A percentile compares a stretch with the other conserved stretches of the same genome.
Evolutionary conservation across 768 basidiomycete species (phyloP).

Genomic region (Phylloporus rhodoxanthus): DNA sequence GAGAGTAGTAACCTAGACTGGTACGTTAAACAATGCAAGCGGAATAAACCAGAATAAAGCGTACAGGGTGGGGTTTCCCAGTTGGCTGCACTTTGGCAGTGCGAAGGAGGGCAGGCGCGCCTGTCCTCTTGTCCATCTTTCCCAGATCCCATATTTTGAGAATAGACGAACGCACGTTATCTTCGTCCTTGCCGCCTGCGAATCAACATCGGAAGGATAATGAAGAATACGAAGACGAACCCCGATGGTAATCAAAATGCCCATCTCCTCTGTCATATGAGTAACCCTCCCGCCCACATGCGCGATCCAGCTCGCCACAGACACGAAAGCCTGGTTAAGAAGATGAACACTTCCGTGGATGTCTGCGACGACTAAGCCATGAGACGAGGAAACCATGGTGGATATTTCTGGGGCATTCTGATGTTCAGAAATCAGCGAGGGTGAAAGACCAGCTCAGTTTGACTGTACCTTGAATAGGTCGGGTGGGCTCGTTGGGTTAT

Average conservation of each 20-base stretch:
- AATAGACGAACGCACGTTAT: constrained; percentile 55
- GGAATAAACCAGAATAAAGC: constrained; percentile 6
- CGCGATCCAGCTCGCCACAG: constrained; percentile 69
- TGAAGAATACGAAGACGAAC: constrained; percentile 40
- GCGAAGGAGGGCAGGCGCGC: constrained; percentile 58
- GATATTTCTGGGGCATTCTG: constrained; percentile 72
- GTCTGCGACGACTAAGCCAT: constrained; percentile 74
- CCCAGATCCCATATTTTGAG: constrained; percentile 89
- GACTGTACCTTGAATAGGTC: constrained; percentile 67
- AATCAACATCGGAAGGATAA: constrained; percentile 8
- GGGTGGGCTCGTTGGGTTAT: constrained; percentile 69
- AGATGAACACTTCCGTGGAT: constrained; percentile 80
- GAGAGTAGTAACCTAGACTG: constrained; percentile 61
- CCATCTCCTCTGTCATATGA: constrained; percentile 78
- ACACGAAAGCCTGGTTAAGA: constrained; percentile 69
- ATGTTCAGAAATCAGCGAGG: constrained; percentile 1
- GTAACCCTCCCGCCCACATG: constrained; percentile 77
- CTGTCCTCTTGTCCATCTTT: constrained; percentile 59
- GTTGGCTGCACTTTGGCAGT: constrained; percentile 71
- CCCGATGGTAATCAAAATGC: constrained; percentile 82
- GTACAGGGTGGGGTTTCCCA: constrained; percentile 74
- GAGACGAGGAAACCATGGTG: constrained; percentile 53
- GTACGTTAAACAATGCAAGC: background rate
- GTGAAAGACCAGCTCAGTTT: background rate
- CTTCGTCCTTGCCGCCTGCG: constrained; percentile 61